These are phyloP conservation scores for Nadsonia commutata DNA, from an alignment of 1,139 yeast species.

Conservation along the genomic window DNA sequence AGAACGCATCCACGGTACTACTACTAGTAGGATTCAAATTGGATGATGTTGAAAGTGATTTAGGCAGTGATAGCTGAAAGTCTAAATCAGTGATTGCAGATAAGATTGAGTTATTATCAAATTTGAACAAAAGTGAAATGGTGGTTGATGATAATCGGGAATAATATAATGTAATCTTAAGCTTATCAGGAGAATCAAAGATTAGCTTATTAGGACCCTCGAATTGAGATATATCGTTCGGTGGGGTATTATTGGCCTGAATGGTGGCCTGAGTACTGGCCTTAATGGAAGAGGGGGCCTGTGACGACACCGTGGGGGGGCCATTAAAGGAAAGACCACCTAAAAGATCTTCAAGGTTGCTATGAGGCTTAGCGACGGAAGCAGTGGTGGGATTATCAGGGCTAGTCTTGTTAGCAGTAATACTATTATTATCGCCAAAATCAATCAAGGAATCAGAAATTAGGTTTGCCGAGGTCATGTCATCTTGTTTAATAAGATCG, in stretches of 20 bases:
- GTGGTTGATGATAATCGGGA: background rate
- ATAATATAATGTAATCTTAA: background rate
- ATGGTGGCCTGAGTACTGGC: no score
- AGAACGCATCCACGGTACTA: background rate
- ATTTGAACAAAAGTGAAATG: background rate
- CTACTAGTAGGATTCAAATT: background rate
- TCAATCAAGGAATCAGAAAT: conserved; percentile 38
- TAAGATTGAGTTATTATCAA: background rate
- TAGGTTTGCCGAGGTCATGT: conserved; percentile 20
- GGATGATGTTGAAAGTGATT: background rate
- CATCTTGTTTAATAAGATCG: background rate
- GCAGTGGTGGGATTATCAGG: conserved; percentile 29
- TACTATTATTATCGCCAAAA: conserved; percentile 63
- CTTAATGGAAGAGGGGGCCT: no score
- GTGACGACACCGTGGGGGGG: background rate
- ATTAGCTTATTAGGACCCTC: background rate
- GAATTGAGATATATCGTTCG: background rate
- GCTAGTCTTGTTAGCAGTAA: conserved; percentile 32
- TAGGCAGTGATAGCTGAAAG: background rate
- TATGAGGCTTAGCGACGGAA: conserved; percentile 10
- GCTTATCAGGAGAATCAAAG: background rate
- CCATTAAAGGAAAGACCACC: background rate
- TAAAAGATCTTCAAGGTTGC: background rate
- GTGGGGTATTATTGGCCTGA: no score
- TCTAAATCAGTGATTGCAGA: background rate